Evolutionary conservation across 1,139 yeast species (phyloP).

Genomic region (Zygosaccharomyces pseudobailii): DNA sequence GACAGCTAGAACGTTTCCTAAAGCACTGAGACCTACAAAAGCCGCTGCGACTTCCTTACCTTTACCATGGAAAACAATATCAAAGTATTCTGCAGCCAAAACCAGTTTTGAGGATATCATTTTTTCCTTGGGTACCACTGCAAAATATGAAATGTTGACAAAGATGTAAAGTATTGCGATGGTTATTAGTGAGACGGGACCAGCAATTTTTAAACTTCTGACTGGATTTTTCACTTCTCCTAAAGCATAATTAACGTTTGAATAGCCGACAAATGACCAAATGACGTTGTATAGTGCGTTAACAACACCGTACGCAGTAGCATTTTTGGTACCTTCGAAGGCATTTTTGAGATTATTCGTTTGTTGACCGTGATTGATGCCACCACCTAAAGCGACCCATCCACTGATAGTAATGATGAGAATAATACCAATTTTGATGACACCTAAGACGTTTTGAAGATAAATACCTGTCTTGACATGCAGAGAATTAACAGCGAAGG

Average conservation of each 20-base stretch:
- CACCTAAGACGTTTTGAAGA: conserved; percentile 64
- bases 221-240: conserved; percentile 74
- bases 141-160: conserved; percentile 67
- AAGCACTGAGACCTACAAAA: conserved; percentile 68
- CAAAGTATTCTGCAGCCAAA: conserved; percentile 70
- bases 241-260: conserved; percentile 76
- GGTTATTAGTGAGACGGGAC: conserved; percentile 60
- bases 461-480: conserved; percentile 62
- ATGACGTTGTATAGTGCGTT: conserved; percentile 75
- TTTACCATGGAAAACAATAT: conserved; percentile 63
- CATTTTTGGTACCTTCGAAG: conserved; percentile 50
- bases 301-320: conserved; percentile 73
- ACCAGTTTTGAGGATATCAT: conserved; percentile 60
- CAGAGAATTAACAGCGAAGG: conserved; percentile 60
- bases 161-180: conserved; percentile 62
- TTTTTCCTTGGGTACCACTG: conserved; percentile 66
- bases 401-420: conserved; percentile 68
- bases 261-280: conserved; percentile 73
- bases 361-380: conserved; percentile 47
- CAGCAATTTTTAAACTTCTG: conserved; percentile 62
- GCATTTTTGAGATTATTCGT: conserved; percentile 61
- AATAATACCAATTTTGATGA: conserved; percentile 66
- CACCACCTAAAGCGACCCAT: conserved; percentile 77
- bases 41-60: conserved; percentile 65
- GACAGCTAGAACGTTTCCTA: conserved; percentile 76